Conservation (phyloP, 2,329 filamentous ascomycete species). For the Calonectria montana region DNA sequence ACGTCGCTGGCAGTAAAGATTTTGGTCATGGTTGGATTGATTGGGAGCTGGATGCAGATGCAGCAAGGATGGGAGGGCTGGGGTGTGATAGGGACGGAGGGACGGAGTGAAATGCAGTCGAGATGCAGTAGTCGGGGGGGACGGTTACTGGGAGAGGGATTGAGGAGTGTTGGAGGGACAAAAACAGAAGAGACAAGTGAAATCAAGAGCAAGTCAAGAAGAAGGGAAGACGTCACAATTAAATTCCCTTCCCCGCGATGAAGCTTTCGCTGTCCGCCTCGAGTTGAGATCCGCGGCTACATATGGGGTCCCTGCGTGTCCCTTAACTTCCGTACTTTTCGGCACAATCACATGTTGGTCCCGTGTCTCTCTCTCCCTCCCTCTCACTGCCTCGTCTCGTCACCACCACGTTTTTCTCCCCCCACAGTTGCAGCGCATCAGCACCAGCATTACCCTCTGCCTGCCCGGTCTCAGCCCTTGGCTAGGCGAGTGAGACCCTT, state of each 20-base stretch:
- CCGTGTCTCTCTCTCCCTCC: neutral
- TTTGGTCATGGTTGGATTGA: conserved; percentile 77
- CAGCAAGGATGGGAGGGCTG: neutral
- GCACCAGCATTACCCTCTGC: neutral
- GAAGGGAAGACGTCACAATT: conserved; percentile 1
- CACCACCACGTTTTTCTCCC: neutral
- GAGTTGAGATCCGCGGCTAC: conserved; percentile 8
- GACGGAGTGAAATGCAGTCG: too few relatives aligned
- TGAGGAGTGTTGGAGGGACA: neutral
- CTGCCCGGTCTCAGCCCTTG: neutral
- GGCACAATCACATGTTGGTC: conserved; percentile 42
- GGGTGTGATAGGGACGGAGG: neutral
- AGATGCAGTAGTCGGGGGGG: neutral
- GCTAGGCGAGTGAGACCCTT: neutral
- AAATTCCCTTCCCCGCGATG: conserved; percentile 9
- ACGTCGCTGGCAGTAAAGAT: conserved; percentile 88
- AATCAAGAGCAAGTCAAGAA: neutral
- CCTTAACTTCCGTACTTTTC: conserved; percentile 35
- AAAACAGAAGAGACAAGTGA: neutral
- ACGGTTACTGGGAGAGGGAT: neutral
- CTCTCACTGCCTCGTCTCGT: too few relatives aligned
- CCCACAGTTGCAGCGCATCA: neutral
- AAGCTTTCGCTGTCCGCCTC: neutral
- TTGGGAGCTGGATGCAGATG: conserved; percentile 9
- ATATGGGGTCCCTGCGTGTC: conserved; percentile 11